A percentile compares a stretch with the other conserved stretches of the same genome.
Evolutionary conservation across 2,329 filamentous ascomycete species (phyloP).

Genomic region (Fusarium vanettenii): DNA sequence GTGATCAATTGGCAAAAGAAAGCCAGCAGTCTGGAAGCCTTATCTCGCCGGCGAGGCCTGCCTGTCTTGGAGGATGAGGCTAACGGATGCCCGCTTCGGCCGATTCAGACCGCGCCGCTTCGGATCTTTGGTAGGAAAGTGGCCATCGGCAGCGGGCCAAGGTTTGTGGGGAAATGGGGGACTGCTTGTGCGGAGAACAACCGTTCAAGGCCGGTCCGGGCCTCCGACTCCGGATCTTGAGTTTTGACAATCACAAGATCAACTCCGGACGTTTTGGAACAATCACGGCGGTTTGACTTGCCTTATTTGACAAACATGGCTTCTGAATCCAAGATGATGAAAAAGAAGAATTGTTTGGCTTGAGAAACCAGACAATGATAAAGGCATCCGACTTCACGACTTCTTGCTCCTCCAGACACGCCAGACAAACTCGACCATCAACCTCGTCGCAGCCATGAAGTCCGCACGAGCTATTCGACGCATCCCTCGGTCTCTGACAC

Average conservation of each 20-base stretch:
- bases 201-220: not conserved
- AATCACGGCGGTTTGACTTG: not conserved
- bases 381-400: not conserved
- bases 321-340: not conserved
- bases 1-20: slow-evolving; percentile 1
- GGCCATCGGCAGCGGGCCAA: not conserved
- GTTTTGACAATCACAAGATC: not conserved
- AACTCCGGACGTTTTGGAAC: not conserved
- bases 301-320: not conserved
- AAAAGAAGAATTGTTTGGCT: not conserved
- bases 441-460: slow-evolving; percentile 1
- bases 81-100: not conserved
- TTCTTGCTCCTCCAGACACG: not conserved
- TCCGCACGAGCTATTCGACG: slow-evolving; percentile 13
- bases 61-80: slow-evolving; percentile 12
- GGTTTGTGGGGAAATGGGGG: slow-evolving; percentile 1
- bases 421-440: not conserved
- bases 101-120: not conserved
- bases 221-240: not conserved
- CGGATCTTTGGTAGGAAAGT: not conserved
- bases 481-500: slow-evolving; percentile 12
- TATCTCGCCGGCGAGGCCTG: slow-evolving; percentile 22
- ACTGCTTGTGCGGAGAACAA: not conserved
- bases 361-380: not conserved
- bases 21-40: not conserved